Conservation (phyloP, 176 grass and related monocot genomes). For the Cenchrus americanus region DNA sequence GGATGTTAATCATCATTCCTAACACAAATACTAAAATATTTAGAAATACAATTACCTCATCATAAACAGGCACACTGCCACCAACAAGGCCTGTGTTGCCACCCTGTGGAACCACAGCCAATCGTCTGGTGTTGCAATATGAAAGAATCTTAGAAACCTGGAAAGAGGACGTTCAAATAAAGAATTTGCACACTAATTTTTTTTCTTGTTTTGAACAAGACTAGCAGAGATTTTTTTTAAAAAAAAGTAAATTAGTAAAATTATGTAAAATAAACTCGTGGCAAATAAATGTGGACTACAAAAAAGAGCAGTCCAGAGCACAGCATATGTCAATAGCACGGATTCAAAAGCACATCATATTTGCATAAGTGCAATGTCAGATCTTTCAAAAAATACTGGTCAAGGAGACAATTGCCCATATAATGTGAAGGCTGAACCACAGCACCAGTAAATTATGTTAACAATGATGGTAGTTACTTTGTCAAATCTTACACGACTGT, state of each 20-base stretch:
- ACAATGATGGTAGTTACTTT: constrained; percentile 3
- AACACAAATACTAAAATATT: background rate
- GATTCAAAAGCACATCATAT: background rate
- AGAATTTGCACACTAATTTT: constrained; percentile 13
- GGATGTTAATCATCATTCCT: background rate
- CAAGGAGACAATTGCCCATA: background rate
- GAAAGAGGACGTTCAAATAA: constrained; percentile 45
- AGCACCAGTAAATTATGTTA: background rate
- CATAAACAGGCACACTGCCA: constrained; percentile 91
- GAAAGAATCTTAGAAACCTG: constrained; percentile 98
- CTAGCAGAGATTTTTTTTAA: background rate
- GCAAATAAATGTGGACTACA: background rate
- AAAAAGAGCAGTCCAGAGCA: background rate
- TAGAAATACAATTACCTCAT: constrained; percentile 63
- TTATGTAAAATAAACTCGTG: background rate
- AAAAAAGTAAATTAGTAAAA: background rate
- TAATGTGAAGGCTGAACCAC: background rate
- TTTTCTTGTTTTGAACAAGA: constrained; percentile 2
- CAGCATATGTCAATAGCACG: background rate
- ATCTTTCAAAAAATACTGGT: background rate
- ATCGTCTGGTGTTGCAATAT: constrained; percentile 79
- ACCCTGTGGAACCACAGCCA: constrained; percentile 91
- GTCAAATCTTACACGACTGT: background rate
- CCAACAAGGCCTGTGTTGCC: constrained; percentile 98
- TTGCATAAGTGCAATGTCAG: background rate